Percentiles rank a stretch among this genome's conserved stretches.
phyloP scores from a whole-genome alignment of 768 basidiomycete species.

The Austroboletus festivus region DNA sequence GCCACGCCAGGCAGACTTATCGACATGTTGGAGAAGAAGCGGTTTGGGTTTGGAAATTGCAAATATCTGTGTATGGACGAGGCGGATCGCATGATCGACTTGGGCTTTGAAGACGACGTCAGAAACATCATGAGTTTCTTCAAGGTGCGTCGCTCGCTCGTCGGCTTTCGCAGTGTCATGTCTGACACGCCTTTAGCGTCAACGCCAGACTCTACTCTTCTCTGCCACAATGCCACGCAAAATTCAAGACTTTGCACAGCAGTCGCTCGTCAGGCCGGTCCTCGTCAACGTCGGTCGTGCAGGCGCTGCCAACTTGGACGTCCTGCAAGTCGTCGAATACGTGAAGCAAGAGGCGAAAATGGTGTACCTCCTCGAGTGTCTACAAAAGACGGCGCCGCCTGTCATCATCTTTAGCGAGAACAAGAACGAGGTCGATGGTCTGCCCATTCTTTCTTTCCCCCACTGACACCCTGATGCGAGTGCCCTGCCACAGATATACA shows the following conservation, averaged over 20 bases:
- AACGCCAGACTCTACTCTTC: constrained; percentile 95
- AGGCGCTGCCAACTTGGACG: constrained; percentile 95
- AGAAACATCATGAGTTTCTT: constrained; percentile 99
- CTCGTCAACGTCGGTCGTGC: constrained; percentile 97
- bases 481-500: constrained; percentile 92
- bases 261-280: constrained; percentile 91
- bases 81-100: constrained; percentile 98
- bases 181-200: constrained; percentile 59
- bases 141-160: constrained; percentile 54
- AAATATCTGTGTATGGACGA: constrained; percentile 99
- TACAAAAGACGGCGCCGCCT: too few relatives aligned
- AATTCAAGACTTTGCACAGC: constrained; percentile 97
- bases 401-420: constrained; percentile 85
- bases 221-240: constrained; percentile 99
- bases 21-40: constrained; percentile 96
- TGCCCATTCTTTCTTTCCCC: neutral
- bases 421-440: constrained; percentile 99
- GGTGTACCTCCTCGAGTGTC: too few relatives aligned
- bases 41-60: constrained; percentile 90
- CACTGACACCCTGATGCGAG: too few relatives aligned
- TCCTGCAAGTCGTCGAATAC: constrained; percentile 95
- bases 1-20: constrained; percentile 96
- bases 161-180: neutral
- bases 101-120: constrained; percentile 98
- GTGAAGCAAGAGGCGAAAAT: constrained; percentile 99